Percentiles rank a stretch among this genome's conserved stretches.
Evolutionary conservation across 805 yeast species (phyloP).

Genomic region (Sugiyamaella lignohabitans): DNA sequence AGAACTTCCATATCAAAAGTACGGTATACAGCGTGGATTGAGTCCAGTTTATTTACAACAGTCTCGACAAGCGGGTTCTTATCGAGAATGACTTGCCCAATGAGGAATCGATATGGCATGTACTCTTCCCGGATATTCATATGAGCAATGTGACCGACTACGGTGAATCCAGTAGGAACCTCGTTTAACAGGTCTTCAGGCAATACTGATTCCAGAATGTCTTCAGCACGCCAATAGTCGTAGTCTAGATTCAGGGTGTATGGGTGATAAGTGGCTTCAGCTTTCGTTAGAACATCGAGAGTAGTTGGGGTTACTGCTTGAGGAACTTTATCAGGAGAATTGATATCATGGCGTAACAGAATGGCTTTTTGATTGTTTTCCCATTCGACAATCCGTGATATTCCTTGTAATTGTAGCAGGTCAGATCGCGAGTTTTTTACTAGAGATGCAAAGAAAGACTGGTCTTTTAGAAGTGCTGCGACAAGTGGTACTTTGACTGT

Average conservation of each 20-base stretch:
- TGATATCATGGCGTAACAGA: conserved; percentile 49
- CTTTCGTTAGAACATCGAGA: conserved; percentile 40
- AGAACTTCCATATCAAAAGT: conserved; percentile 91
- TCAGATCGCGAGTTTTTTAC: conserved; percentile 53
- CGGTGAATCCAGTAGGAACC: conserved; percentile 84
- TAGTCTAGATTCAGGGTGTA: conserved; percentile 58
- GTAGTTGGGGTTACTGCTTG: conserved; percentile 39
- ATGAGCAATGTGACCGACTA: conserved; percentile 95
- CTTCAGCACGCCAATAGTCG: conserved; percentile 84
- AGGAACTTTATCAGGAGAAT: conserved; percentile 34
- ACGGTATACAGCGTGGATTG: conserved; percentile 80
- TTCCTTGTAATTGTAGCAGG: conserved; percentile 61
- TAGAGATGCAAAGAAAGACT: conserved; percentile 52
- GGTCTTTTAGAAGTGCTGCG: conserved; percentile 65
- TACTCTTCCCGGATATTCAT: conserved; percentile 77
- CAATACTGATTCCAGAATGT: conserved; percentile 66
- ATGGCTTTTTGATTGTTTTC: conserved; percentile 41
- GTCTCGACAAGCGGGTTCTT: conserved; percentile 76
- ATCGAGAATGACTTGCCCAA: conserved; percentile 86
- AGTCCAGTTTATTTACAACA: conserved; percentile 85
- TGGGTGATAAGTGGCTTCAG: conserved; percentile 43
- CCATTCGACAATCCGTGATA: conserved; percentile 58
- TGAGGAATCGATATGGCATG: conserved; percentile 69
- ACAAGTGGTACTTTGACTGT: conserved; percentile 49
- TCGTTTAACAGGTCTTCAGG: conserved; percentile 68